Percentiles rank a stretch among this genome's conserved stretches.
Evolutionary conservation across 2,329 filamentous ascomycete genomes (phyloP).

Genomic region (Venturia nashicola): DNA sequence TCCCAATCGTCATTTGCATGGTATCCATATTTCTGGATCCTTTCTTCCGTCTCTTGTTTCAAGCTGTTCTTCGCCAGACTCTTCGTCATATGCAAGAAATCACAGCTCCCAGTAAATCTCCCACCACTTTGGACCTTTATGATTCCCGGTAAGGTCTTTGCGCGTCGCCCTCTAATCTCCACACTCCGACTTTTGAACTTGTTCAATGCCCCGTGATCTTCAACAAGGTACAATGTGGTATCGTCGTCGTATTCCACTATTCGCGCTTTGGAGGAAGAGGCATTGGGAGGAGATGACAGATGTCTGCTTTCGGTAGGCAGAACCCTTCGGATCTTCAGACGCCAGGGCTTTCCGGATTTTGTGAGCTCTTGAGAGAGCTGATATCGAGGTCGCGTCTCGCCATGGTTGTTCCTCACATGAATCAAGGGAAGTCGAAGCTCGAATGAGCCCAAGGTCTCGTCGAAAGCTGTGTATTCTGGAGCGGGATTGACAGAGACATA

Average conservation of each 20-base stretch:
- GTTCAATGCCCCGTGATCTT: neutral
- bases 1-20: slow-evolving; percentile 15
- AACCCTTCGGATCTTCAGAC: neutral
- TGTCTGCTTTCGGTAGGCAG: slow-evolving; percentile 1
- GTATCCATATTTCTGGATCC: slow-evolving; percentile 16
- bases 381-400: neutral
- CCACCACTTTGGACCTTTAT: neutral
- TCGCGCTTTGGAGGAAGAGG: neutral
- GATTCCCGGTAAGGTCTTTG: neutral
- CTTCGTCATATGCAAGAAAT: slow-evolving; percentile 16
- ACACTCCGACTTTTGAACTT: neutral
- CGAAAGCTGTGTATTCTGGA: neutral
- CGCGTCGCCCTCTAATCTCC: slow-evolving; percentile 4
- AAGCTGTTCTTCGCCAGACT: slow-evolving; percentile 12
- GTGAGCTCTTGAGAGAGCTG: slow-evolving; percentile 5
- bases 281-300: neutral
- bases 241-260: slow-evolving; percentile 4
- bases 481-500: neutral
- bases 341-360: slow-evolving; percentile 1
- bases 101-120: slow-evolving; percentile 9
- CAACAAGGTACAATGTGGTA: slow-evolving; percentile 1
- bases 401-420: neutral
- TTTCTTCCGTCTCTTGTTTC: slow-evolving; percentile 14
- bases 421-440: neutral
- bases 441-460: neutral